Evolutionary conservation across 2,329 filamentous ascomycete species (phyloP), one percentile per base, ranked within the genome.

Genomic region (Epichloe bromicola): DNA sequence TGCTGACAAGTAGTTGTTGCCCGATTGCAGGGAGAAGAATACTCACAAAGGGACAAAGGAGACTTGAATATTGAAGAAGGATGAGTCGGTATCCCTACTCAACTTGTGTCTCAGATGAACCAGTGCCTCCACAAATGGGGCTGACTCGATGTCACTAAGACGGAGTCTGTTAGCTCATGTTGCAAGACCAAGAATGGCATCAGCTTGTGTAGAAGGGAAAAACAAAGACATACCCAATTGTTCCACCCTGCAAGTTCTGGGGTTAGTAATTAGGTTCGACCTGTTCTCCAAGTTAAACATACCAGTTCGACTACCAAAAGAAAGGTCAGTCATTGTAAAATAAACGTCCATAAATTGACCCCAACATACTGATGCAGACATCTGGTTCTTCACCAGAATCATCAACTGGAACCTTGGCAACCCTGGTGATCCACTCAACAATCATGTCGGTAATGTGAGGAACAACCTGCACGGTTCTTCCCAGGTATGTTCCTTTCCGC

Each of bases 401-500:
- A 62, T 97, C 91, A 3, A 95, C 88, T 0, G 90, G 86, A 41
- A 93, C 83, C 62, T 76, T 82, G 34, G 91, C 84, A 12, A 97
- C 91, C 26, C 86, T 78, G 69, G 89, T 81, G 56, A 97, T 88
- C 86, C 88, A 95, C 53, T 94, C 86, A 68, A 95, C 86, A 61
- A 96, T 95, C 17, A 84, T 87, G 63, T 94, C 82, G 51, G 89
- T 95, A 59, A 97, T 77, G 67, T 97, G 91, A 2, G 91, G 91
- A 5, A 97, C 89, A 50, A 94, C 85, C 68, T 96, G 89, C 15
- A 94, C 85, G 17, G 90, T 89, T 67, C 85, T 83, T 57, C 91
- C 91, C 12, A 97, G 78, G 61, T 95, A 97, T 78, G 70, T 63
- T 80, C 78, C 54, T 80, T 81, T 62, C 89, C 80, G 49, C 54